phyloP scores from a whole-genome alignment of 345 rosid species.

The Eutrema yunnanense region DNA sequence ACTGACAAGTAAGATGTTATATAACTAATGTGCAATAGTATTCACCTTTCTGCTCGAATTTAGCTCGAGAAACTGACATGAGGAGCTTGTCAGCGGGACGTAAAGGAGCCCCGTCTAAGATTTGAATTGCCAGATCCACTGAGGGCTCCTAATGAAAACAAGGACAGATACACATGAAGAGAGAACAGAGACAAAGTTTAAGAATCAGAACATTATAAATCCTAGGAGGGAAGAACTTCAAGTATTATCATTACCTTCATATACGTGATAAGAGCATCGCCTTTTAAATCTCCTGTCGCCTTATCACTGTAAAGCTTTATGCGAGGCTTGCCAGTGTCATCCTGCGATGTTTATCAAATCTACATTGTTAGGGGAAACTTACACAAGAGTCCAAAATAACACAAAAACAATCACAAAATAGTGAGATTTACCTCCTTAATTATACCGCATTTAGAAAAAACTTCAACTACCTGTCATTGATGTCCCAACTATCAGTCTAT shows the following conservation, averaged over 20 bases:
- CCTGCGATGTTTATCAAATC: slow-evolving; percentile 42
- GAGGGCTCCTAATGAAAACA: slow-evolving; percentile 72
- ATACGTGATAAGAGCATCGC: slow-evolving; percentile 92
- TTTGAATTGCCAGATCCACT: slow-evolving; percentile 82
- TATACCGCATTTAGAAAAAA: slow-evolving; percentile 94
- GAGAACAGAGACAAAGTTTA: not conserved
- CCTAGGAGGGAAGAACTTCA: slow-evolving; percentile 14
- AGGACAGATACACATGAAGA: slow-evolving; percentile 6
- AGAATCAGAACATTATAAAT: slow-evolving; percentile 16
- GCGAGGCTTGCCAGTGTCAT: slow-evolving; percentile 85
- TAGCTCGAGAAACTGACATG: slow-evolving; percentile 81
- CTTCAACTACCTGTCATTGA: slow-evolving; percentile 68
- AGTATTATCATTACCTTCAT: slow-evolving; percentile 53
- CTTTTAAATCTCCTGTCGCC: slow-evolving; percentile 83
- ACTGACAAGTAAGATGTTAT: not conserved
- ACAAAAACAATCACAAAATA: not conserved
- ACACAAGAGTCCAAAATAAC: not conserved
- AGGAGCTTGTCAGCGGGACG: slow-evolving; percentile 69
- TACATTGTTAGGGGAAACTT: slow-evolving; percentile 2
- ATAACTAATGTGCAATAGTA: slow-evolving; percentile 4
- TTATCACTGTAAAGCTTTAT: slow-evolving; percentile 84
- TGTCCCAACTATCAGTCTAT: slow-evolving; percentile 27
- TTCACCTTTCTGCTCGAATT: slow-evolving; percentile 92
- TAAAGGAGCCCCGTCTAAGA: slow-evolving; percentile 90
- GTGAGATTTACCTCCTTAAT: slow-evolving; percentile 72